Evolutionary conservation across 768 basidiomycete species (phyloP).

Genomic region (Mycena floridula): DNA sequence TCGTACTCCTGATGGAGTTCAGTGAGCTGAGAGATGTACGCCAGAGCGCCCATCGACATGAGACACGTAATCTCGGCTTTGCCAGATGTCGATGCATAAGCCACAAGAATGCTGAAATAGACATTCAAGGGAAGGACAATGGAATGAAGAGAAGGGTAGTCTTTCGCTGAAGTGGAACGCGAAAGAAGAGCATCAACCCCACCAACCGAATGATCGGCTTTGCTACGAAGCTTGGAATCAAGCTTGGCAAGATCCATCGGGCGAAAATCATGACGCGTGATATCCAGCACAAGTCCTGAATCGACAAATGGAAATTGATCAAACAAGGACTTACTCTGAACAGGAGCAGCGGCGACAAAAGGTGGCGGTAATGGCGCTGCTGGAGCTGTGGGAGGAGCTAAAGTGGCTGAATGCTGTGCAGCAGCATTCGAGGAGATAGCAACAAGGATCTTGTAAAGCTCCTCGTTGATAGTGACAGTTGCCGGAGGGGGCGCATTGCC

Average conservation of each 20-base stretch:
- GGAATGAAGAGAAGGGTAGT: slow-evolving; percentile 3
- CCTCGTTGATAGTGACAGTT: neutral
- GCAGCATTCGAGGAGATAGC: too few relatives aligned
- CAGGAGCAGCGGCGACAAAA: neutral
- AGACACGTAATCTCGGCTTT: neutral
- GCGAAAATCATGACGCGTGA: slow-evolving; percentile 4
- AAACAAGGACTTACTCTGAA: slow-evolving; percentile 3
- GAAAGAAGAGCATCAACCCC: neutral
- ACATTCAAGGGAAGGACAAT: neutral
- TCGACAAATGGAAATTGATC: slow-evolving; percentile 3
- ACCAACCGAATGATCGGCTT: neutral
- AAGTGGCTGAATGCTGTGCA: too few relatives aligned
- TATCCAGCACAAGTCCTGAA: slow-evolving; percentile 3
- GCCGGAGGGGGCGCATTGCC: neutral
- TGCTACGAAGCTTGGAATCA: neutral
- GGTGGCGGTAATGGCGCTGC: neutral
- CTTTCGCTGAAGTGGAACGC: neutral
- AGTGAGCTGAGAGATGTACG: slow-evolving; percentile 8
- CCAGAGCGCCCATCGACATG: neutral
- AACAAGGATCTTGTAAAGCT: too few relatives aligned
- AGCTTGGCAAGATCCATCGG: slow-evolving; percentile 3
- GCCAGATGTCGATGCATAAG: slow-evolving; percentile 1
- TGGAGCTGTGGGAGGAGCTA: neutral
- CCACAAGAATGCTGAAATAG: slow-evolving; percentile 5
- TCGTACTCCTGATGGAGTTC: slow-evolving; percentile 10